A percentile compares a stretch with the other conserved stretches of the same genome.
These are phyloP conservation scores for Lentinula aciculospora DNA, from an alignment of 768 basidiomycete genomes.

Conservation along the genomic window DNA sequence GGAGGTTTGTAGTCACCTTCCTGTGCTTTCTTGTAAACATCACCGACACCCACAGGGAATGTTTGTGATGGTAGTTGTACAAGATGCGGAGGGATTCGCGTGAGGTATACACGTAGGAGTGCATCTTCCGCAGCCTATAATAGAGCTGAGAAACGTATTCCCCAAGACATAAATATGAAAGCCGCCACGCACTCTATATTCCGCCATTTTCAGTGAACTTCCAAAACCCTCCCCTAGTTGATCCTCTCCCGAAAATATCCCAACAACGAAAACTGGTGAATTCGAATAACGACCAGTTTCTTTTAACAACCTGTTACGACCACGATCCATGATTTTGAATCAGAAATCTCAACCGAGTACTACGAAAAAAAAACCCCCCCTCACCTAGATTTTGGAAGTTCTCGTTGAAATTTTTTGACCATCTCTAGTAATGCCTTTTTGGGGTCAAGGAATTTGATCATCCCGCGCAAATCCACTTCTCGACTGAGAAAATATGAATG, in stretches of 20 bases:
- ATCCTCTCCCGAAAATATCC: constrained; percentile 77
- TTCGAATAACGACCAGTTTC: constrained; percentile 91
- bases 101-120: constrained; percentile 77
- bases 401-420: constrained; percentile 60
- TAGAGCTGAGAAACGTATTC: constrained; percentile 3
- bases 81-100: constrained; percentile 62
- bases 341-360: no score
- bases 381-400: constrained; percentile 67
- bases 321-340: no score
- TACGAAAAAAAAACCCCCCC: no score
- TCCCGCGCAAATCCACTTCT: constrained; percentile 69
- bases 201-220: constrained; percentile 89
- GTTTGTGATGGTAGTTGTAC: constrained; percentile 71
- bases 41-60: constrained; percentile 52
- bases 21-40: constrained; percentile 43
- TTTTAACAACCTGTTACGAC: constrained; percentile 82
- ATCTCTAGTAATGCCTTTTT: constrained; percentile 72
- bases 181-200: constrained; percentile 66
- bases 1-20: constrained; percentile 48
- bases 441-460: constrained; percentile 82
- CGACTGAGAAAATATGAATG: constrained; percentile 87
- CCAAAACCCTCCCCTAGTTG: constrained; percentile 96
- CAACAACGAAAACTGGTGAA: constrained; percentile 94
- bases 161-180: not conserved
- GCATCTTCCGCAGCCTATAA: constrained; percentile 81